Evolutionary conservation across 441 rosid species (phyloP).

Genomic region (Eutrema salsugineum): DNA sequence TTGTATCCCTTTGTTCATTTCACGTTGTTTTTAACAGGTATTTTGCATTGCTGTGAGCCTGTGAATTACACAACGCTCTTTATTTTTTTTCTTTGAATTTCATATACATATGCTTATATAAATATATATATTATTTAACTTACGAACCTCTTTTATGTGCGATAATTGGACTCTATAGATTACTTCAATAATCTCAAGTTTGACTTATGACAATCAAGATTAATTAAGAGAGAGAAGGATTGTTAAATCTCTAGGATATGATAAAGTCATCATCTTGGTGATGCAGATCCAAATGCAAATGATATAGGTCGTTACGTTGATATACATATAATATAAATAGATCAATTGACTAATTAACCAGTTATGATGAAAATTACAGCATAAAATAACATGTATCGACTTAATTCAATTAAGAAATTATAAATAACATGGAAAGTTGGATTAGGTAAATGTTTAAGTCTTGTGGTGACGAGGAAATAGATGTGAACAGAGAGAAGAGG

Average conservation of each 20-base stretch:
- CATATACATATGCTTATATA: neutral
- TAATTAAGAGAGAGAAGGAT: constrained; percentile 30
- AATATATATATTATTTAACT: neutral
- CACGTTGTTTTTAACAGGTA: neutral
- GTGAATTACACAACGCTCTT: neutral
- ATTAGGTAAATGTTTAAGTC: constrained; percentile 25
- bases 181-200: constrained; percentile 10
- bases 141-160: neutral
- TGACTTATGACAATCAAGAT: constrained; percentile 32
- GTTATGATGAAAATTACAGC: constrained; percentile 14
- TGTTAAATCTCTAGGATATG: constrained; percentile 30
- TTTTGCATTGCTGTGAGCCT: neutral
- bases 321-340: constrained; percentile 18
- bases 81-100: neutral
- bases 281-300: constrained; percentile 34
- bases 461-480: constrained; percentile 19
- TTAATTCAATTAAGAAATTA: neutral
- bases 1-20: neutral
- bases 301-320: constrained; percentile 23
- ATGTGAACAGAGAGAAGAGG: constrained; percentile 24
- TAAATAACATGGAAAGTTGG: neutral
- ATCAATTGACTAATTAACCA: constrained; percentile 30
- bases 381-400: constrained; percentile 18
- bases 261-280: constrained; percentile 28
- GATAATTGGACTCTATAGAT: constrained; percentile 16